A percentile compares a stretch with the other conserved stretches of the same genome.
These are phyloP conservation scores for Papiliotrema flavescens DNA, from an alignment of 1,284 basidiomycete species.

Conservation along the genomic window DNA sequence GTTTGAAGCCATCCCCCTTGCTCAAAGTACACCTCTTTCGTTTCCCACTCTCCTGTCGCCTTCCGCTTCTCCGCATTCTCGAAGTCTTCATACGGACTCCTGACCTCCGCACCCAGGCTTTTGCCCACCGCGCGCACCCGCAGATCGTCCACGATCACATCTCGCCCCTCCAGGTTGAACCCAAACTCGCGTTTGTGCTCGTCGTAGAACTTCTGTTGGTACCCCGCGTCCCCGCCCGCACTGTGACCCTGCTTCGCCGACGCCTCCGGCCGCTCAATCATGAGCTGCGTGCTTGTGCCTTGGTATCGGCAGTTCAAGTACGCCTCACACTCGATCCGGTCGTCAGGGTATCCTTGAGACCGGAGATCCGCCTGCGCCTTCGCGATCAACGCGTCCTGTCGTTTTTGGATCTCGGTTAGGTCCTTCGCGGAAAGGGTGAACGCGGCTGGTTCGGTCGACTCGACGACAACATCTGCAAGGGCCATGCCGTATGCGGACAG, in stretches of 20 bases:
- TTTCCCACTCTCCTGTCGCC: conserved; percentile 7
- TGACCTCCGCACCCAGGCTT: conserved; percentile 20
- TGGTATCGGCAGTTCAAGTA: conserved; percentile 41
- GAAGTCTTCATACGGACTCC: conserved; percentile 29
- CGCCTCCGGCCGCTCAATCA: conserved; percentile 28
- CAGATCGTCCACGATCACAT: conserved; percentile 38
- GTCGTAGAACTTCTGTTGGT: conserved; percentile 27
- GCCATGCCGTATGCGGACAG: conserved; percentile 44
- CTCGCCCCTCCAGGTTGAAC: conserved; percentile 34
- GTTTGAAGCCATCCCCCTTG: conserved; percentile 27
- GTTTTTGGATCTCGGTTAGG: conserved; percentile 15
- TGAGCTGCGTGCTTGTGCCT: conserved; percentile 39
- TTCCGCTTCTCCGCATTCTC: conserved; percentile 11
- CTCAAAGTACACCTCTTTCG: conserved; percentile 38
- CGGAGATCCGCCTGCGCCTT: conserved; percentile 63
- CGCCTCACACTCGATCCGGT: conserved; percentile 66
- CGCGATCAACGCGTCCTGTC: conserved; percentile 23
- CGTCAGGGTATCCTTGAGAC: conserved; percentile 74
- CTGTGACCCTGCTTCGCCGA: too few relatives aligned
- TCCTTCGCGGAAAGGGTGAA: conserved; percentile 19
- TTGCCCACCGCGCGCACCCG: conserved; percentile 38
- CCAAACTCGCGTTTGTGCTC: conserved; percentile 42
- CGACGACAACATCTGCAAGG: conserved; percentile 37
- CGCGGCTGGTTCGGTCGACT: conserved; percentile 35
- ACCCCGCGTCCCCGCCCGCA: conserved; percentile 20